Percentiles rank a stretch among this genome's conserved stretches.
These are phyloP conservation scores for Sarcocystis neurona DNA, from an alignment of 169 alveolate genomes.

Conservation along the genomic window DNA sequence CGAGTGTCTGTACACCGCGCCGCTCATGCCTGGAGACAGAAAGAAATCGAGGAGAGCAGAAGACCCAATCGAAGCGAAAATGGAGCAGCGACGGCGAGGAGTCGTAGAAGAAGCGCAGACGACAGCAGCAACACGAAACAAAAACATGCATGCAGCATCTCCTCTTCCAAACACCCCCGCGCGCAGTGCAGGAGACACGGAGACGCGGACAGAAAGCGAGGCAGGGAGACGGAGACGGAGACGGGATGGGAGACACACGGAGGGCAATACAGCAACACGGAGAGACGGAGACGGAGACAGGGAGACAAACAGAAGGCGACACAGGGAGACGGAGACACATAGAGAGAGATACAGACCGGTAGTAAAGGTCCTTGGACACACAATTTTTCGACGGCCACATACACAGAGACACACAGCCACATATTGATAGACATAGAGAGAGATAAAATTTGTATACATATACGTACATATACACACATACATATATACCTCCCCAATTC, in stretches of 20 bases:
- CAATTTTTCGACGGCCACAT: no score
- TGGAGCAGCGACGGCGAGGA: not conserved
- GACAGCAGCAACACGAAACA: not conserved
- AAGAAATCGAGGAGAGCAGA: not conserved
- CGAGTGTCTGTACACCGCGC: conserved; percentile 70
- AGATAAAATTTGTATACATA: no score
- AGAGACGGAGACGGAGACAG: conserved; percentile 7
- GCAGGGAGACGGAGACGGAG: not conserved
- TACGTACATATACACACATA: no score
- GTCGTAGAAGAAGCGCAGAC: not conserved
- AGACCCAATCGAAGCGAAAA: not conserved
- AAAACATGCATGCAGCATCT: no score
- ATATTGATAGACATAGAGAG: no score
- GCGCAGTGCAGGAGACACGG: not conserved
- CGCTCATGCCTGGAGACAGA: conserved; percentile 56
- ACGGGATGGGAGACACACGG: not conserved
- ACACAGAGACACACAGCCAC: no score
- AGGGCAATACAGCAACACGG: not conserved
- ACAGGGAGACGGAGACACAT: not conserved
- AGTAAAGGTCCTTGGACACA: no score
- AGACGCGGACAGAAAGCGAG: not conserved
- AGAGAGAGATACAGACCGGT: no score
- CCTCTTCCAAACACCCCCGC: no score
- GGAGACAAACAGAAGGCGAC: not conserved
- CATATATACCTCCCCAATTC: not conserved